Conservation (phyloP, 805 yeast species). For the Wickerhamiella dianesei region DNA sequence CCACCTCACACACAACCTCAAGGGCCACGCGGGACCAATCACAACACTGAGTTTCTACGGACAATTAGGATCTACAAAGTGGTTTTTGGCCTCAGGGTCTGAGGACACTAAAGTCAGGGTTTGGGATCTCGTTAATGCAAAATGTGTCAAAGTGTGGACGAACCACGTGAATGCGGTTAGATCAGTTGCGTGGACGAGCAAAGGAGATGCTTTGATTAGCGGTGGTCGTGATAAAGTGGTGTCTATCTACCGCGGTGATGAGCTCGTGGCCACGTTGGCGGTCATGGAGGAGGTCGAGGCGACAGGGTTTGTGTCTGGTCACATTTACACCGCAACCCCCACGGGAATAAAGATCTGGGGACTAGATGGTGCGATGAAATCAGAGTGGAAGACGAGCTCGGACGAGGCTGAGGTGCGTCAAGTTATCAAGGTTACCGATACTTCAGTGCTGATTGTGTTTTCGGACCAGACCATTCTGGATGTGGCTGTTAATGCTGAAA, state of each 20-base stretch:
- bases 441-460: conserved; percentile 21
- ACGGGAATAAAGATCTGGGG: conserved; percentile 13
- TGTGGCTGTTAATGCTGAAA: conserved; percentile 25
- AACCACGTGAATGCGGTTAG: conserved; percentile 82
- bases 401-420: conserved; percentile 15
- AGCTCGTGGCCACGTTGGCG: conserved; percentile 54
- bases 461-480: conserved; percentile 76
- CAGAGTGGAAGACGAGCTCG: conserved; percentile 12
- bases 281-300: conserved; percentile 39
- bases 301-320: conserved; percentile 23
- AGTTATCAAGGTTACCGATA: conserved; percentile 2
- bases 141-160: conserved; percentile 43
- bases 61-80: conserved; percentile 41
- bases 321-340: conserved; percentile 15
- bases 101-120: conserved; percentile 42
- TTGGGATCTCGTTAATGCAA: conserved; percentile 60
- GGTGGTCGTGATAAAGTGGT: conserved; percentile 85
- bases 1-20: conserved; percentile 73
- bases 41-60: conserved; percentile 69
- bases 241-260: conserved; percentile 34
- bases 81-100: conserved; percentile 70
- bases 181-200: conserved; percentile 52
- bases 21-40: conserved; percentile 86
- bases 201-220: conserved; percentile 46
- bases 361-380: conserved; percentile 13